Percentiles rank a stretch among this genome's conserved stretches.
Evolutionary conservation across 2,329 filamentous ascomycete genomes (phyloP).

Genomic region (Chalara sp.): DNA sequence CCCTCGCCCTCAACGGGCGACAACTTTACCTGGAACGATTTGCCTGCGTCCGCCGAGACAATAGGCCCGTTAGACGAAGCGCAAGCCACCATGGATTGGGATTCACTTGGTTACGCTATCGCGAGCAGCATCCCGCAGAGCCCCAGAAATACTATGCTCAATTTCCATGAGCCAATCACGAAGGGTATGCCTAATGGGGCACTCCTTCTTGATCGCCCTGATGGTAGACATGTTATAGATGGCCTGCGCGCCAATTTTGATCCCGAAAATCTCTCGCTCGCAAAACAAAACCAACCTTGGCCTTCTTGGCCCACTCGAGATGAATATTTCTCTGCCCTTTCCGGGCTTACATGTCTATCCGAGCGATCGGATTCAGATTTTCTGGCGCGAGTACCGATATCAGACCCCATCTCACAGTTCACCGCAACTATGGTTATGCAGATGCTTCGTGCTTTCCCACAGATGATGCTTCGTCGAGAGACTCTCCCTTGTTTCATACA

Average conservation of each 20-base stretch:
- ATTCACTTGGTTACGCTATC: too few species aligned
- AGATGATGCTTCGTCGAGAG: constrained; percentile 21
- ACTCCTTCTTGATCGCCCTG: not conserved
- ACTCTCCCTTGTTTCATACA: constrained; percentile 23
- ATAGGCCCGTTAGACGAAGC: too few species aligned
- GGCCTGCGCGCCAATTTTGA: not conserved
- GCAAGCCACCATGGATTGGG: too few species aligned
- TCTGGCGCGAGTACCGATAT: constrained; percentile 16
- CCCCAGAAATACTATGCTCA: too few species aligned
- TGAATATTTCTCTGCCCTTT: not conserved
- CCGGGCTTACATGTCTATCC: not conserved
- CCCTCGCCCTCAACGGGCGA: not conserved
- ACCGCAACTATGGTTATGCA: constrained; percentile 8
- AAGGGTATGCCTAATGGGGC: too few species aligned
- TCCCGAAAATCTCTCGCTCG: not conserved
- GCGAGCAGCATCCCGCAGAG: too few species aligned
- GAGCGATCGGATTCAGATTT: not conserved
- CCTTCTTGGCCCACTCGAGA: not conserved
- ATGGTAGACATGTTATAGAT: not conserved
- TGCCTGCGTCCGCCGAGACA: too few species aligned
- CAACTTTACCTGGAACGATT: too few species aligned
- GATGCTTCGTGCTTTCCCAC: constrained; percentile 14
- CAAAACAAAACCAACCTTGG: not conserved
- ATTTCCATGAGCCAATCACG: too few species aligned
- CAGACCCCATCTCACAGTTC: not conserved